phyloP scores from a whole-genome alignment of 257 asterid species.

The Coffea canephora region DNA sequence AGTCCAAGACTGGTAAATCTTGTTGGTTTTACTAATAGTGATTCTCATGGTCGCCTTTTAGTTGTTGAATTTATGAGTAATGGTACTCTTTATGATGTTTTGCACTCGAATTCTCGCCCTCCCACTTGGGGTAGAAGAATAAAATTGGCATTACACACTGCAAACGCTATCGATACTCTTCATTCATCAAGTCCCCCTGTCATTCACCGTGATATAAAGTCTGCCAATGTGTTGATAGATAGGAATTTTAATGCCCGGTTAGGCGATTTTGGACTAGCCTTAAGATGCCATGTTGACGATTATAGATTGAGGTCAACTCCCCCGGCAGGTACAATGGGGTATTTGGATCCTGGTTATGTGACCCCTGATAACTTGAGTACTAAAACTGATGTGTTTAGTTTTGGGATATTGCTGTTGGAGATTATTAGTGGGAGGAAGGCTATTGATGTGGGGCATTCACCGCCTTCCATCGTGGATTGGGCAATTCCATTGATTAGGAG shows the following conservation, averaged over 20 bases:
- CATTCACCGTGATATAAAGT: conserved; percentile 78
- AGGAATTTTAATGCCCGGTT: conserved; percentile 64
- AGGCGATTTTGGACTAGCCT: conserved; percentile 84
- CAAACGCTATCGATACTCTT: conserved; percentile 60
- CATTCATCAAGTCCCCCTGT: conserved; percentile 67
- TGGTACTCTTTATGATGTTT: conserved; percentile 71
- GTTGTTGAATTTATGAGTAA: conserved; percentile 89
- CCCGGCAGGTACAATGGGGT: conserved; percentile 97
- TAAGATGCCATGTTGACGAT: conserved; percentile 62
- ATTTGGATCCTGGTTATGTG: conserved; percentile 75
- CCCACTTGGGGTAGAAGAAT: conserved; percentile 77
- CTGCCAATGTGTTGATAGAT: conserved; percentile 78
- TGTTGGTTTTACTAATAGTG: conserved; percentile 54
- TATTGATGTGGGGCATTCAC: conserved; percentile 68
- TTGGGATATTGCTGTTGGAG: conserved; percentile 76
- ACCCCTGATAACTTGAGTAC: conserved; percentile 79
- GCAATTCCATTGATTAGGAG: conserved; percentile 79
- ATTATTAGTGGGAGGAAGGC: conserved; percentile 91
- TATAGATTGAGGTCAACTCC: conserved; percentile 71
- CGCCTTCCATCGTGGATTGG: conserved; percentile 83
- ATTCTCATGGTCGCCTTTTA: conserved; percentile 49
- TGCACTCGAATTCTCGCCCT: conserved; percentile 59
- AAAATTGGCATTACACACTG: conserved; percentile 66
- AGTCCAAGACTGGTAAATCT: conserved; percentile 75
- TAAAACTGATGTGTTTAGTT: conserved; percentile 77